These are phyloP conservation scores for Phytophthora pini DNA, from an alignment of 352 stramenopile genomes.

Conservation along the genomic window DNA sequence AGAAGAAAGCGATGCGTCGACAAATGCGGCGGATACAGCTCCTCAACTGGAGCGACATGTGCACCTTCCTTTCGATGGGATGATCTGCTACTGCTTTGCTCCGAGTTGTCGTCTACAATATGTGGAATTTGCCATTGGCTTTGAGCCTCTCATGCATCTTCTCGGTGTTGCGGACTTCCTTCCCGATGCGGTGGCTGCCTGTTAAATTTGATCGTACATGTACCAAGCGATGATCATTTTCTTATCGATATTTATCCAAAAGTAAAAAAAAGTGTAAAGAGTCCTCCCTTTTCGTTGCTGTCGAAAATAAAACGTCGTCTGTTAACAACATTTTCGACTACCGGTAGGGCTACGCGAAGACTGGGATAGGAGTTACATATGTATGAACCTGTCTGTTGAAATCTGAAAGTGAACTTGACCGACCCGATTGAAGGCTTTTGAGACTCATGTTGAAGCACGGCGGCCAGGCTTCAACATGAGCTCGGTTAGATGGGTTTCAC, in stretches of 20 bases:
- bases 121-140: slow-evolving; percentile 88
- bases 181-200: slow-evolving; percentile 19
- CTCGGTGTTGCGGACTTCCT: slow-evolving; percentile 73
- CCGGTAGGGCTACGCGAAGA: too few relatives aligned
- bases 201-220: not conserved
- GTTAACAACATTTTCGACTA: too few relatives aligned
- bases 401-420: too few relatives aligned
- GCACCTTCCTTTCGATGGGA: slow-evolving; percentile 75
- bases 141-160: slow-evolving; percentile 82
- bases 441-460: too few relatives aligned
- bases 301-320: too few relatives aligned
- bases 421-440: too few relatives aligned
- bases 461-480: too few relatives aligned
- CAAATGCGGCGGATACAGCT: not conserved
- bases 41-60: slow-evolving; percentile 67
- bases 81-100: slow-evolving; percentile 88
- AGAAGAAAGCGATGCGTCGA: slow-evolving; percentile 11
- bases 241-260: slow-evolving; percentile 29
- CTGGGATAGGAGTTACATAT: too few relatives aligned
- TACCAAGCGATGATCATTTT: not conserved
- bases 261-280: slow-evolving; percentile 26
- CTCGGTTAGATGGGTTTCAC: too few relatives aligned
- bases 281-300: not conserved
- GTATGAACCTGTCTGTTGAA: too few relatives aligned
- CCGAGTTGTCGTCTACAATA: slow-evolving; percentile 67